A percentile compares a stretch with the other conserved stretches of the same genome.
These are phyloP conservation scores for Eragrostis tef DNA, from an alignment of 202 grass and related monocot species.

Conservation along the genomic window DNA sequence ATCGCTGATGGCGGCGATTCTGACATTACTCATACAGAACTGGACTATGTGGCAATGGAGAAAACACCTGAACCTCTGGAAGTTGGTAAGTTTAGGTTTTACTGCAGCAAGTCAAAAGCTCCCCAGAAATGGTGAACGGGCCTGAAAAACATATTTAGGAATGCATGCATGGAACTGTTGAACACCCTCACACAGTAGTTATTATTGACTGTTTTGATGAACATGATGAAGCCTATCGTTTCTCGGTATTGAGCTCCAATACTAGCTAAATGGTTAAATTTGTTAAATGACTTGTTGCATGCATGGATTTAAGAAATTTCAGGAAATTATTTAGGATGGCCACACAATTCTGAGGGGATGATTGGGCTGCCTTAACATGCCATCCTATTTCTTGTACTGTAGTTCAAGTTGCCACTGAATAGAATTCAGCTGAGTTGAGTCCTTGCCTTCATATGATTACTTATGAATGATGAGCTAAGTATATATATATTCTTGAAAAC, in stretches of 20 bases:
- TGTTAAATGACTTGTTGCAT: not conserved
- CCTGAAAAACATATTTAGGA: slow-evolving; percentile 4
- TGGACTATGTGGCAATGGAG: slow-evolving; percentile 9
- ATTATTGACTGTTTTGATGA: slow-evolving; percentile 26
- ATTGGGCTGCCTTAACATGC: slow-evolving; percentile 31
- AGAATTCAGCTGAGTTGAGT: not conserved
- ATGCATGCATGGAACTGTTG: slow-evolving; percentile 6
- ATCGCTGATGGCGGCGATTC: slow-evolving; percentile 29
- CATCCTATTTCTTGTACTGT: slow-evolving; percentile 36
- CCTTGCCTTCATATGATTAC: not conserved
- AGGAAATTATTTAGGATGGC: slow-evolving; percentile 29
- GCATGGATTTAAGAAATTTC: slow-evolving; percentile 39
- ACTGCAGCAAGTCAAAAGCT: slow-evolving; percentile 30
- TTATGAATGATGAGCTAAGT: slow-evolving; percentile 28
- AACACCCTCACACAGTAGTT: not conserved
- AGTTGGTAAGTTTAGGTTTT: slow-evolving; percentile 47
- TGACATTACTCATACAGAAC: slow-evolving; percentile 35
- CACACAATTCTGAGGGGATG: slow-evolving; percentile 20
- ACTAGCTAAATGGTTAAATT: slow-evolving; percentile 30
- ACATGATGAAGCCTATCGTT: slow-evolving; percentile 6
- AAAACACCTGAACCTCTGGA: slow-evolving; percentile 26
- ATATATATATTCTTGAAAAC: slow-evolving; percentile 14
- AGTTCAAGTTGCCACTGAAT: slow-evolving; percentile 21
- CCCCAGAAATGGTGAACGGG: slow-evolving; percentile 15
- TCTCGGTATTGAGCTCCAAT: slow-evolving; percentile 1